Evolutionary conservation across 192 early-diverging fungal species (phyloP).

Genomic region (Chytriomyces hyalinus): DNA sequence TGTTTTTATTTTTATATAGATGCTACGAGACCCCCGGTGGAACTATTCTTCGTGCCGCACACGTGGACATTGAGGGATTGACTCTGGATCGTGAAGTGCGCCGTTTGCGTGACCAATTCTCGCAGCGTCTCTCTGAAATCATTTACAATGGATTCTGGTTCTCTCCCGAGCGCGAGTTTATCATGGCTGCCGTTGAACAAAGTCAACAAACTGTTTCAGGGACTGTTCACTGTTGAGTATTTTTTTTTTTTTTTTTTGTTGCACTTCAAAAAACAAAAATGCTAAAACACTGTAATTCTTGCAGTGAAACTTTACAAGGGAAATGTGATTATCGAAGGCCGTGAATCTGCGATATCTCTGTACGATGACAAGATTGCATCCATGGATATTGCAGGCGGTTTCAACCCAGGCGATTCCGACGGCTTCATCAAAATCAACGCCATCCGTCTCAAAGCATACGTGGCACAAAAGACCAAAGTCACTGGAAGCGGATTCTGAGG

Average conservation of each 20-base stretch:
- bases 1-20: conserved; percentile 28
- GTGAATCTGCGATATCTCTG: conserved; percentile 74
- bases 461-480: conserved; percentile 50
- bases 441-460: conserved; percentile 79
- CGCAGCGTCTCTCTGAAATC: conserved; percentile 68
- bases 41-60: conserved; percentile 92
- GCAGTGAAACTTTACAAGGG: conserved; percentile 96
- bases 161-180: conserved; percentile 92
- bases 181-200: conserved; percentile 78
- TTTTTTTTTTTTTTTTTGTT: no score
- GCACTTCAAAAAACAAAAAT: not conserved
- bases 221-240: conserved; percentile 70
- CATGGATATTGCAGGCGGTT: conserved; percentile 89
- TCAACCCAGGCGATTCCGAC: conserved; percentile 89
- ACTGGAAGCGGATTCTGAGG: conserved; percentile 28
- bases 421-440: conserved; percentile 98
- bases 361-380: conserved; percentile 96
- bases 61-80: conserved; percentile 95
- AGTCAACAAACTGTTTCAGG: conserved; percentile 91
- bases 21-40: conserved; percentile 99
- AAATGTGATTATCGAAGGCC: conserved; percentile 85
- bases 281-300: not conserved
- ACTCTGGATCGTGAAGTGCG: conserved; percentile 95
- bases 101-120: conserved; percentile 75
- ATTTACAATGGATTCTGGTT: conserved; percentile 99